Evolutionary conservation across 352 stramenopile species (phyloP).

Genomic region (Lagenidium sp.): DNA sequence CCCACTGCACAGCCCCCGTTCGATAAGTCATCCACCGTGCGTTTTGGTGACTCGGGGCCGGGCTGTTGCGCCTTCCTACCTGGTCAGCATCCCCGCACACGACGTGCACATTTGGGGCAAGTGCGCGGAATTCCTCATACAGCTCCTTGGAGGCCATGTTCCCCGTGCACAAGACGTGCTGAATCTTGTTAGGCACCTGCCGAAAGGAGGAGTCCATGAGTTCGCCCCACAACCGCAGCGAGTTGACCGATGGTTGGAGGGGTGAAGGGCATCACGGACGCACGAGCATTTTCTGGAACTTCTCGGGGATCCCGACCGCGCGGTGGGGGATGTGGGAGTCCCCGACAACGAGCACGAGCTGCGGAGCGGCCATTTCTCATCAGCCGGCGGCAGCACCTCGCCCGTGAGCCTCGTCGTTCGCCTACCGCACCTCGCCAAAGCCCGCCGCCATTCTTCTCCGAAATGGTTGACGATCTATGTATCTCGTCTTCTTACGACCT

Average conservation of each 20-base stretch:
- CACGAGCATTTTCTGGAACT: slow-evolving; percentile 93
- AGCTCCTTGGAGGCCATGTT: slow-evolving; percentile 95
- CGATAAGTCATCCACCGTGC: too few relatives aligned
- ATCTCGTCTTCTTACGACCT: too few relatives aligned
- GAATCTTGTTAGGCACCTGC: slow-evolving; percentile 97
- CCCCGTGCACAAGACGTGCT: slow-evolving; percentile 97
- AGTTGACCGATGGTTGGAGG: too few relatives aligned
- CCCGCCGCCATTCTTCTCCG: too few relatives aligned
- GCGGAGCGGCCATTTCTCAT: too few relatives aligned
- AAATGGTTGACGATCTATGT: too few relatives aligned
- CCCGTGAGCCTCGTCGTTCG: too few relatives aligned
- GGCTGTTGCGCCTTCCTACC: slow-evolving; percentile 12
- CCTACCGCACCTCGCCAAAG: too few relatives aligned
- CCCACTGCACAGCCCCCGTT: too few relatives aligned
- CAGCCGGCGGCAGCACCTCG: too few relatives aligned
- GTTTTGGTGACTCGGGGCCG: slow-evolving; percentile 11
- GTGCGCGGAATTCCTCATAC: slow-evolving; percentile 90
- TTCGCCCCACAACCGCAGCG: too few relatives aligned
- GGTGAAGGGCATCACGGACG: background rate
- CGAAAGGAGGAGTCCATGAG: too few relatives aligned
- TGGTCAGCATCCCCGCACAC: slow-evolving; percentile 95
- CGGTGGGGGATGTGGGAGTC: slow-evolving; percentile 96
- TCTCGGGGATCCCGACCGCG: slow-evolving; percentile 92
- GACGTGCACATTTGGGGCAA: slow-evolving; percentile 96
- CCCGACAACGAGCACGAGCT: slow-evolving; percentile 96